Base-by-base conservation (phyloP, 179 eudicot genomes). In the Spinacia oleracea region DNA sequence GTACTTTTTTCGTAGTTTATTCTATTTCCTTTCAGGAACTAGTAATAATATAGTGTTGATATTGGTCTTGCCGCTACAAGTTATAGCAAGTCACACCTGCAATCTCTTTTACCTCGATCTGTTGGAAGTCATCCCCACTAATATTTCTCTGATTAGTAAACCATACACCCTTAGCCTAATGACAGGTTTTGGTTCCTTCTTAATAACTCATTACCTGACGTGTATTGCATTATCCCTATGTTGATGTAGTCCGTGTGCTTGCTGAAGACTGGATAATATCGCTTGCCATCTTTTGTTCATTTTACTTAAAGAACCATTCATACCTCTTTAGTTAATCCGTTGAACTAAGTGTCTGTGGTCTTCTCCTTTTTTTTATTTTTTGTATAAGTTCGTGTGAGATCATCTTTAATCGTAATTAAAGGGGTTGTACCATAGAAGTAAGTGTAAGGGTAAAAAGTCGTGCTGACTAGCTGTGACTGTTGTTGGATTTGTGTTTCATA, bases 11-110 rank as follows among this genome's bases (percentile, higher is more conserved):
- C n/a, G 27, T 31, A 6, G 59, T 23, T 58, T 23, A 8, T 21
- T 29, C 5, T 42, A 2, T 63, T 83, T n/a, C 25, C 32, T 14
- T 79, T 16, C 78, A 51, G 43, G 48, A 51, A 83, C 31, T 35
- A 55, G 5, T 55, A 27, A 34, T 65, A 43, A 70, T 56, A 27
- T 65, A 48, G 20, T 31, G 46, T 35, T 81, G 34, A 58, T 78
- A 46, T 64, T 56, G 56, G 58, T 80, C 40, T 81, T 59, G 83
- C 90, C 91, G 98, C 94, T 64, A 93, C 98, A 71, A 74, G 86
- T 84, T 91, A 82, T 73, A 65, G 62, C 68, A 85, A 83, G 81
- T 91, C 98, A 66, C 87, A 78, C 74, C 81, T 90, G 62, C 91
- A 77, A 74, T 73, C 81, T 82, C 43, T 91, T 3, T 40, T 83